These are phyloP conservation scores for Talaromyces ruber DNA, from an alignment of 495 filamentous ascomycete species.

Conservation along the genomic window DNA sequence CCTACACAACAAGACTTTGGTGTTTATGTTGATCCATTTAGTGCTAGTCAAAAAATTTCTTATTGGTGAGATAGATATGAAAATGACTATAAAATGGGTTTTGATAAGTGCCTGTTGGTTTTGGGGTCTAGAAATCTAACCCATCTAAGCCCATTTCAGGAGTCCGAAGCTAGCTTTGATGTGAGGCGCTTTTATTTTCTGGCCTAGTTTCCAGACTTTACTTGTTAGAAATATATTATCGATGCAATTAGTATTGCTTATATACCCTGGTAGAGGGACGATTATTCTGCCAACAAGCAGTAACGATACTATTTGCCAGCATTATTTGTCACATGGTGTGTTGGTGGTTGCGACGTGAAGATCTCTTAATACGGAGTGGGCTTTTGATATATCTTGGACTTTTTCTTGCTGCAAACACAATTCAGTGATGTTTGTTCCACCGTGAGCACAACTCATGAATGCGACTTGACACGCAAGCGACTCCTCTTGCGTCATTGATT, in stretches of 20 bases:
- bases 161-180: background rate
- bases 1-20: background rate
- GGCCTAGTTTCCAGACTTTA: background rate
- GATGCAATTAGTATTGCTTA: background rate
- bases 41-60: background rate
- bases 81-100: background rate
- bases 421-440: background rate
- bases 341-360: background rate
- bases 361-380: background rate
- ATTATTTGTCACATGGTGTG: background rate
- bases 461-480: background rate
- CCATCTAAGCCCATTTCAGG: background rate
- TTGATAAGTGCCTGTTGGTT: background rate
- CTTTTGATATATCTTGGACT: background rate
- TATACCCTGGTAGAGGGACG: background rate
- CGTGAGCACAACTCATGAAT: background rate
- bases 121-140: background rate
- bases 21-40: background rate
- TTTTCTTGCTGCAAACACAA: background rate
- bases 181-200: background rate
- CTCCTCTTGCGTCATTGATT: background rate
- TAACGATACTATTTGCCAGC: background rate
- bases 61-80: background rate
- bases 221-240: background rate
- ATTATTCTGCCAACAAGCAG: background rate